Conservation (phyloP, 1,284 basidiomycete genomes). For the Neonothopanus nambi region DNA sequence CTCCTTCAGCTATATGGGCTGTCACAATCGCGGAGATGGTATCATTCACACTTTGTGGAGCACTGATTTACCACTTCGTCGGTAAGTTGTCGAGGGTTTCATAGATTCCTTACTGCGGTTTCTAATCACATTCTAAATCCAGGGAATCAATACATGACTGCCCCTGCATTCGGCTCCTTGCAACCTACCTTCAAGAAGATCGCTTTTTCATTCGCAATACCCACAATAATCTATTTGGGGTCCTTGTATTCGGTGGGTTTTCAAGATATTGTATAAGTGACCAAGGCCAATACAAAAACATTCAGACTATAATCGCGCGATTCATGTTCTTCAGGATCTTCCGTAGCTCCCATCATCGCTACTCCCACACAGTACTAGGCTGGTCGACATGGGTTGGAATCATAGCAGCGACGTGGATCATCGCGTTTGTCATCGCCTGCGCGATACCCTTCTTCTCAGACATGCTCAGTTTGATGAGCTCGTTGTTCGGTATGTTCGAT, state of each 20-base stretch:
- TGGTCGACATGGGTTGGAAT: conserved; percentile 62
- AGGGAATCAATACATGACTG: conserved; percentile 47
- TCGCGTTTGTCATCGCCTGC: conserved; percentile 60
- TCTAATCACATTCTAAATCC: conserved; percentile 23
- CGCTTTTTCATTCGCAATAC: conserved; percentile 48
- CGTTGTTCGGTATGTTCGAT: conserved; percentile 39
- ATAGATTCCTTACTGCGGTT: no score
- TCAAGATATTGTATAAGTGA: not conserved
- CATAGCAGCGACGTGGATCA: conserved; percentile 53
- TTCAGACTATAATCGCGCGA: conserved; percentile 46
- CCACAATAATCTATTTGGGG: conserved; percentile 52
- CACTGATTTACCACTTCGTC: conserved; percentile 57
- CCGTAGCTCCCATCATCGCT: conserved; percentile 46
- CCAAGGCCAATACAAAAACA: not conserved
- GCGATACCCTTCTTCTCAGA: conserved; percentile 50
- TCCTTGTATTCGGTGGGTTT: conserved; percentile 40
- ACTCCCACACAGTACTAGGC: conserved; percentile 55
- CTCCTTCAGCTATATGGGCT: conserved; percentile 39
- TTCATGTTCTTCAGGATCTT: conserved; percentile 54
- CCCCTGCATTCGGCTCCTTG: conserved; percentile 50
- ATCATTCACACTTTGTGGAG: conserved; percentile 61
- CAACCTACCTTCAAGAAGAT: conserved; percentile 44
- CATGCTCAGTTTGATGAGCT: conserved; percentile 45
- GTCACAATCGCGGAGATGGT: conserved; percentile 53
- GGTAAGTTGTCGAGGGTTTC: conserved; percentile 22